Conservation (phyloP, 306 rosid genomes). For the Acacia confusa region DNA sequence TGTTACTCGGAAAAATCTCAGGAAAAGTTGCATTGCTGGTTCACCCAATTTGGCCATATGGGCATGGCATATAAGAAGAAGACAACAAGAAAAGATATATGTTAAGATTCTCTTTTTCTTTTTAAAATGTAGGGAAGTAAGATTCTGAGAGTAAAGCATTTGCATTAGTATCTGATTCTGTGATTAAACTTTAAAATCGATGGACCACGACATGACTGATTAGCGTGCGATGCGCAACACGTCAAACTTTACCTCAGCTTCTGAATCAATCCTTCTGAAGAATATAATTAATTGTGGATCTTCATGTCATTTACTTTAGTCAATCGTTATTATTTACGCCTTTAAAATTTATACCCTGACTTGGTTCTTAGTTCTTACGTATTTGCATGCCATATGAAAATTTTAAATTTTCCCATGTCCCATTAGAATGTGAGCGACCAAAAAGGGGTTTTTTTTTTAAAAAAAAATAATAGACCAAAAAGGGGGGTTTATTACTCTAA, state of each 20-base stretch:
- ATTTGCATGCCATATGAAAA: too few species aligned
- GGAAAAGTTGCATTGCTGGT: too few species aligned
- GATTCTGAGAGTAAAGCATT: slow-evolving; percentile 7
- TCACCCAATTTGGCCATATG: neutral
- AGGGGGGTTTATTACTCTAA: too few species aligned
- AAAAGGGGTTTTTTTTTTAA: too few species aligned
- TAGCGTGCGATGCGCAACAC: too few species aligned
- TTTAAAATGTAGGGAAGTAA: neutral
- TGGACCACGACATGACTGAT: neutral
- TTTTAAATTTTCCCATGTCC: too few species aligned
- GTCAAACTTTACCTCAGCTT: neutral
- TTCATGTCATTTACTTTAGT: neutral
- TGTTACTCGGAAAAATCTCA: neutral
- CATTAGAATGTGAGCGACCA: neutral
- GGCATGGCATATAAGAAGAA: neutral
- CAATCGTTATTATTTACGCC: too few species aligned
- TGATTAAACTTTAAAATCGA: neutral
- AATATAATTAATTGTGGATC: neutral
- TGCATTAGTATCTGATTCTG: neutral
- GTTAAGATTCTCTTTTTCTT: neutral
- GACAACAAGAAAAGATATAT: neutral
- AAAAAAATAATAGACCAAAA: too few species aligned
- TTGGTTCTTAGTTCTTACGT: too few species aligned
- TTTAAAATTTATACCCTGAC: too few species aligned
- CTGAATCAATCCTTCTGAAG: neutral